Conservation (phyloP, 441 rosid genomes). For the Adansonia grandidieri region DNA sequence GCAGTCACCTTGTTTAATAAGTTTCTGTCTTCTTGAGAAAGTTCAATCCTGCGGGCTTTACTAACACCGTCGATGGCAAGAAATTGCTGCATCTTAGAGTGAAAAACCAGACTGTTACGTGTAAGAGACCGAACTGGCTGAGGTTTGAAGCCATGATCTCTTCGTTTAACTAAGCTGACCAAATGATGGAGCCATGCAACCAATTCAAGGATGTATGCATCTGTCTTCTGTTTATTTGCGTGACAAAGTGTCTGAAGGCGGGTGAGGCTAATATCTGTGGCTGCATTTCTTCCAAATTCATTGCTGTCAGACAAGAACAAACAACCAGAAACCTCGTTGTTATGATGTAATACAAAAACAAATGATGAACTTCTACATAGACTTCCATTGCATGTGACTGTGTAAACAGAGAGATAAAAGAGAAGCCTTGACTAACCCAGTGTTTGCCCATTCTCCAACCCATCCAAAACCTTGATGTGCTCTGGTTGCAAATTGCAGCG, state of each 20-base stretch:
- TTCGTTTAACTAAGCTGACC: conserved; percentile 52
- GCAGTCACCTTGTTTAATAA: conserved; percentile 48
- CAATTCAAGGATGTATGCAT: conserved; percentile 67
- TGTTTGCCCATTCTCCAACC: conserved; percentile 99
- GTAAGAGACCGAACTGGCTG: conserved; percentile 37
- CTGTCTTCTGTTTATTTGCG: conserved; percentile 68
- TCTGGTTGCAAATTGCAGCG: conserved; percentile 45
- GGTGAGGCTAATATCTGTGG: conserved; percentile 45
- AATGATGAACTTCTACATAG: background rate
- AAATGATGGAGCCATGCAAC: conserved; percentile 72
- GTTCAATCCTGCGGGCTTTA: conserved; percentile 39
- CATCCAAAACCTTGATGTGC: conserved; percentile 98
- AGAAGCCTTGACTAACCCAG: conserved; percentile 52
- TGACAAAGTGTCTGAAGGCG: conserved; percentile 81
- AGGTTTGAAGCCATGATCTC: conserved; percentile 44
- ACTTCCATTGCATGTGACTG: background rate
- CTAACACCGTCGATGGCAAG: conserved; percentile 33
- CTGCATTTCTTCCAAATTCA: conserved; percentile 55
- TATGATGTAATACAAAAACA: background rate
- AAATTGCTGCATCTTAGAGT: conserved; percentile 35
- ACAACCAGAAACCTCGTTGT: conserved; percentile 13
- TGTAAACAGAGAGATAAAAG: conserved; percentile 2
- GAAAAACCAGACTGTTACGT: conserved; percentile 31
- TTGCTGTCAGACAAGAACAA: conserved; percentile 43
- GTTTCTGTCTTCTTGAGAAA: conserved; percentile 61